These are phyloP conservation scores for Ganoderma meredithae DNA, from an alignment of 1,284 basidiomycete species.

Conservation along the genomic window DNA sequence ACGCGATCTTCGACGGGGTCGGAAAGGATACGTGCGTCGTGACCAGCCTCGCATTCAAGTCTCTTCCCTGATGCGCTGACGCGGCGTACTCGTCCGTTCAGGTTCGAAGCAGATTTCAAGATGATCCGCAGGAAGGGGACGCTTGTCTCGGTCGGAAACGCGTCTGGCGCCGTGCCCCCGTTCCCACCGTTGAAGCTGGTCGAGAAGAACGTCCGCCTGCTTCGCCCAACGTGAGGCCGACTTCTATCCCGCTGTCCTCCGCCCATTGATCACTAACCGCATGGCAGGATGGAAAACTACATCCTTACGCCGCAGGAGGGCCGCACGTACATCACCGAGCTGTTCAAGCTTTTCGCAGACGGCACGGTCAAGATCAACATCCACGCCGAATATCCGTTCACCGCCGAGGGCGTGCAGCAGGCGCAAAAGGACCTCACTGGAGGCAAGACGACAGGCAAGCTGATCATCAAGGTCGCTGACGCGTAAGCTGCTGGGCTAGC, in stretches of 20 bases:
- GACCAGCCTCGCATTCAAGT: background rate
- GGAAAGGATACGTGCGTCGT: conserved; percentile 88
- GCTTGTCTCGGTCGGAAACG: conserved; percentile 92
- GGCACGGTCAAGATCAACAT: conserved; percentile 77
- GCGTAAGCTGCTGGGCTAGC: conserved; percentile 13
- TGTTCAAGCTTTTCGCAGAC: conserved; percentile 69
- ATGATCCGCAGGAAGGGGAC: conserved; percentile 85
- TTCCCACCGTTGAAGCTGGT: conserved; percentile 79
- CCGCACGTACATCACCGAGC: conserved; percentile 67
- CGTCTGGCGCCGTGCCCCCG: conserved; percentile 82
- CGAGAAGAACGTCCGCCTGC: conserved; percentile 85
- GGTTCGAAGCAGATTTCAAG: conserved; percentile 85
- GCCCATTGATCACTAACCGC: background rate
- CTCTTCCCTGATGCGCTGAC: background rate
- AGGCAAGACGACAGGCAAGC: conserved; percentile 84
- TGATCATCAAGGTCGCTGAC: conserved; percentile 68
- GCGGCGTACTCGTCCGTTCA: conserved; percentile 37
- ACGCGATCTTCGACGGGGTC: conserved; percentile 93
- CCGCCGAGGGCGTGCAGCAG: conserved; percentile 78
- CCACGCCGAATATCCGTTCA: conserved; percentile 85
- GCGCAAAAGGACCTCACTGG: conserved; percentile 84
- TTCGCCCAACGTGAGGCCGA: conserved; percentile 72
- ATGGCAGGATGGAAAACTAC: conserved; percentile 66
- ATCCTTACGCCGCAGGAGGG: conserved; percentile 78
- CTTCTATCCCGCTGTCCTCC: background rate